Evolutionary conservation across 192 early-diverging fungal genomes (phyloP).

Genomic region (Backusella tarrabulga): DNA sequence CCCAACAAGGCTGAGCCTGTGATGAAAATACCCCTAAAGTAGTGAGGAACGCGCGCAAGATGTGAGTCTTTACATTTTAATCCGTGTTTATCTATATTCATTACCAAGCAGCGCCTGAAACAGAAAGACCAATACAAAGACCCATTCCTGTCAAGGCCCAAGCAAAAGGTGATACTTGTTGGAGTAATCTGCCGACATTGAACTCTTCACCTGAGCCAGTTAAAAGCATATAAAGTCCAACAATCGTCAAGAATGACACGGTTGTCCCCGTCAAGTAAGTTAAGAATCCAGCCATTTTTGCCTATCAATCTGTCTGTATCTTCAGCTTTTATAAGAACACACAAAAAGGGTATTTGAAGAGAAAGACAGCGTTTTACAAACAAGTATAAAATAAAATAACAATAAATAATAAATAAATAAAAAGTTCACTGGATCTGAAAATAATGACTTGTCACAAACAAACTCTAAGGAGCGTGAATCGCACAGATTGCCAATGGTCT

Average conservation of each 20-base stretch:
- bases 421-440: not conserved
- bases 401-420: too few species aligned
- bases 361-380: too few species aligned
- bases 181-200: constrained; percentile 78
- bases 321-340: not conserved
- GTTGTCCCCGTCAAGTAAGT: constrained; percentile 25
- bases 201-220: constrained; percentile 88
- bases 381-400: too few species aligned
- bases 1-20: constrained; percentile 86
- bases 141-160: constrained; percentile 88
- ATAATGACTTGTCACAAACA: not conserved
- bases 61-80: not conserved
- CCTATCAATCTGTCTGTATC: not conserved
- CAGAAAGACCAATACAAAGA: constrained; percentile 84
- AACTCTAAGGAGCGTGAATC: not conserved
- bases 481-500: too few species aligned
- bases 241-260: constrained; percentile 42
- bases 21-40: constrained; percentile 84
- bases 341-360: not conserved
- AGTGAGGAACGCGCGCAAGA: not conserved
- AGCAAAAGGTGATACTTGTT: constrained; percentile 80
- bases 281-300: constrained; percentile 18
- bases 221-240: constrained; percentile 79
- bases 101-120: constrained; percentile 94
- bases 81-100: not conserved